Evolutionary conservation across 805 yeast species (phyloP).

Genomic region (Suhomyces sp.): DNA sequence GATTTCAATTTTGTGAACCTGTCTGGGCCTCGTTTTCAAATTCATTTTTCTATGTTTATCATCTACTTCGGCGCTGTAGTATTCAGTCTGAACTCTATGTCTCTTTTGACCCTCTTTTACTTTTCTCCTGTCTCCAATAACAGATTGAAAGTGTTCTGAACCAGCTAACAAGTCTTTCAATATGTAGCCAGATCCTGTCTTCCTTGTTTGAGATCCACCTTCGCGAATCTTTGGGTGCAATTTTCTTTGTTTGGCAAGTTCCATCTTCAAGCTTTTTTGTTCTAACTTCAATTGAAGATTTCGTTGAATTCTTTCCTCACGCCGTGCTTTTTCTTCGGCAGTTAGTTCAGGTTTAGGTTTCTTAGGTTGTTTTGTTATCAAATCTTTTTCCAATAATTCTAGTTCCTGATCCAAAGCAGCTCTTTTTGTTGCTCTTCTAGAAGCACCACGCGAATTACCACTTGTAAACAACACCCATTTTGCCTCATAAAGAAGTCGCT

Average conservation of each 20-base stretch:
- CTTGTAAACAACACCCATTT: slow-evolving; percentile 33
- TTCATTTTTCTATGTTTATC: slow-evolving; percentile 10
- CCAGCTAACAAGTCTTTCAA: slow-evolving; percentile 18
- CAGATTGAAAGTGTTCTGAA: slow-evolving; percentile 39
- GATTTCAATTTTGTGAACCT: slow-evolving; percentile 10
- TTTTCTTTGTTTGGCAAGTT: neutral
- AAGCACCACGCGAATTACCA: slow-evolving; percentile 5
- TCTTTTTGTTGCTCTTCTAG: slow-evolving; percentile 15
- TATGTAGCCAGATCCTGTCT: neutral
- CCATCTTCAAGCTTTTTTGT: slow-evolving; percentile 5
- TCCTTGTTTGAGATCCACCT: neutral
- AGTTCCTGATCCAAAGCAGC: slow-evolving; percentile 6
- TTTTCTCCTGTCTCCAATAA: slow-evolving; percentile 35
- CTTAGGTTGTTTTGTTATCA: slow-evolving; percentile 10
- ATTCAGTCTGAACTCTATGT: slow-evolving; percentile 26
- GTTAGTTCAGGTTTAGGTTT: slow-evolving; percentile 11
- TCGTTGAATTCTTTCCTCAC: slow-evolving; percentile 7
- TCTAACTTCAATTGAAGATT: slow-evolving; percentile 4
- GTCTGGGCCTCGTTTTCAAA: slow-evolving; percentile 13
- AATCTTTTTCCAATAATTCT: slow-evolving; percentile 7
- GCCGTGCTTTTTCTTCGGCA: slow-evolving; percentile 12
- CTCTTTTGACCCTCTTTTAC: slow-evolving; percentile 37
- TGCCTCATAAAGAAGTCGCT: slow-evolving; percentile 38
- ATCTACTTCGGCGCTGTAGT: slow-evolving; percentile 26
- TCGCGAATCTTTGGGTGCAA: no score